Conservation (phyloP, 1,284 basidiomycete species). For the Malassezia arunalokei region DNA sequence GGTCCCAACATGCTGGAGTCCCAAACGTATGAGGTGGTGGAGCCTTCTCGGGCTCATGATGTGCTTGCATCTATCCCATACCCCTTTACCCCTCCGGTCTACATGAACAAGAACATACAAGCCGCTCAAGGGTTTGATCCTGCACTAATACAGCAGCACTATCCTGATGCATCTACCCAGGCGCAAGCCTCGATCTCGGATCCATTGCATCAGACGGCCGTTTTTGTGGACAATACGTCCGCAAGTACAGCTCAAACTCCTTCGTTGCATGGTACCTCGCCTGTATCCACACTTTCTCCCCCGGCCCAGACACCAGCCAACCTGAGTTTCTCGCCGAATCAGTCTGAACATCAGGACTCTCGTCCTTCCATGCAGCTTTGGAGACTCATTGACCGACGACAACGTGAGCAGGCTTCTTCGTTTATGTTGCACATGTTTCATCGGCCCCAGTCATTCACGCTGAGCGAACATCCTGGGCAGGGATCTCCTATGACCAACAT, state of each 20-base stretch:
- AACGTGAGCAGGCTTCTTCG: slow-evolving; percentile 28
- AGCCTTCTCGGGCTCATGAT: slow-evolving; percentile 26
- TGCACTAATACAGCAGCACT: no score
- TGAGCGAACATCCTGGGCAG: slow-evolving; percentile 20
- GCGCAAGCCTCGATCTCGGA: no score
- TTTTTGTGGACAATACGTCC: slow-evolving; percentile 15
- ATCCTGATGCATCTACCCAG: no score
- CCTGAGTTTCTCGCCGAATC: neutral
- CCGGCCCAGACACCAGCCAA: slow-evolving; percentile 1
- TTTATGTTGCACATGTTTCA: slow-evolving; percentile 31
- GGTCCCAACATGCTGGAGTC: slow-evolving; percentile 16
- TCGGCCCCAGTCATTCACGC: slow-evolving; percentile 14
- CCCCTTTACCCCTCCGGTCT: slow-evolving; percentile 36
- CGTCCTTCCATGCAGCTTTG: slow-evolving; percentile 11
- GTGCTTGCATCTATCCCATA: slow-evolving; percentile 32
- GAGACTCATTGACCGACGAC: slow-evolving; percentile 29
- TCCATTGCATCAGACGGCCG: slow-evolving; percentile 3
- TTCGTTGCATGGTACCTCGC: neutral
- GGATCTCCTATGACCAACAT: slow-evolving; percentile 30
- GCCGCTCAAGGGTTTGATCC: no score
- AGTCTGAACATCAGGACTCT: slow-evolving; percentile 3
- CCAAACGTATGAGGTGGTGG: slow-evolving; percentile 32
- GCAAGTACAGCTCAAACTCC: slow-evolving; percentile 3
- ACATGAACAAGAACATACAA: slow-evolving; percentile 14
- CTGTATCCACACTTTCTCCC: neutral